phyloP scores from a whole-genome alignment of 208 protist species.

The Trypanosoma mega region DNA sequence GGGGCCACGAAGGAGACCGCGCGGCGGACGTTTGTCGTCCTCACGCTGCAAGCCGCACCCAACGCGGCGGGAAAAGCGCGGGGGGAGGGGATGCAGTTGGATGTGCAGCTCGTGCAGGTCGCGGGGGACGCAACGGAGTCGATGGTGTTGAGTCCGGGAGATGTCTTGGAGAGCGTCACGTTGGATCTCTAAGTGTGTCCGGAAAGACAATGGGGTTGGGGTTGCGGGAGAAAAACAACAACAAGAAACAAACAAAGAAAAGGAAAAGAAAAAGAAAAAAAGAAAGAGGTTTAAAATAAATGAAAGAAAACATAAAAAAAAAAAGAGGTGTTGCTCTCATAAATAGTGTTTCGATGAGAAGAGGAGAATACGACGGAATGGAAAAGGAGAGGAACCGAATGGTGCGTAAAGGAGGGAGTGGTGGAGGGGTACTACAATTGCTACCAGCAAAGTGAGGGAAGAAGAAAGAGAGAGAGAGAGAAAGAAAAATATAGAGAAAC shows the following conservation, averaged over 20 bases:
- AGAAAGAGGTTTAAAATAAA: too few relatives aligned
- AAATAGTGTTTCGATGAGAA: too few relatives aligned
- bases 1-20: too few relatives aligned
- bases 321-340: too few relatives aligned
- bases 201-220: background rate
- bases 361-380: too few relatives aligned
- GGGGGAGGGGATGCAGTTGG: conserved; percentile 11
- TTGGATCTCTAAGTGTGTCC: conserved; percentile 6
- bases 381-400: too few relatives aligned
- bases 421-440: background rate
- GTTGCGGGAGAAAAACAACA: background rate
- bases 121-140: conserved; percentile 6
- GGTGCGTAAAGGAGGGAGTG: too few relatives aligned
- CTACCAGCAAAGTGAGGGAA: background rate
- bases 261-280: too few relatives aligned
- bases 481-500: background rate
- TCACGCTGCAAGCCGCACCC: too few relatives aligned
- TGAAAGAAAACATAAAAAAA: too few relatives aligned
- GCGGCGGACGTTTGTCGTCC: too few relatives aligned
- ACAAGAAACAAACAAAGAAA: background rate
- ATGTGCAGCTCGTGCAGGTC: conserved; percentile 18
- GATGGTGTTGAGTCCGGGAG: background rate
- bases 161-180: conserved; percentile 18
- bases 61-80: too few relatives aligned
- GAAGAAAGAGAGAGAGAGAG: background rate